Percentiles rank a stretch among this genome's conserved stretches.
These are phyloP conservation scores for Linderniella brevidens DNA, from an alignment of 257 asterid genomes.

Conservation along the genomic window DNA sequence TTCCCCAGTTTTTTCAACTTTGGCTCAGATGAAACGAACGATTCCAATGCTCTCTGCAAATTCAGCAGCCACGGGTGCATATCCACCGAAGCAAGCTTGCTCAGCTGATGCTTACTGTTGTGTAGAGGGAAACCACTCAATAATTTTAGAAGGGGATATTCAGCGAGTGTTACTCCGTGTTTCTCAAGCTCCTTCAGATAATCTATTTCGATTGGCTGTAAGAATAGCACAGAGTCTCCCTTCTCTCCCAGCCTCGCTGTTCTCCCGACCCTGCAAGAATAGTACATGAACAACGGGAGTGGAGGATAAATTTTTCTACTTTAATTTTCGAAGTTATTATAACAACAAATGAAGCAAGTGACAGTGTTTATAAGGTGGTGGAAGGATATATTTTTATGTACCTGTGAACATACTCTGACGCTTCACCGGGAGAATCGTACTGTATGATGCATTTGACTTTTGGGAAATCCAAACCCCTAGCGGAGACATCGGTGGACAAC, in stretches of 20 bases:
- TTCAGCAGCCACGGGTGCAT: constrained; percentile 74
- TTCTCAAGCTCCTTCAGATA: constrained; percentile 67
- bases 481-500: constrained; percentile 82
- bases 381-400: constrained; percentile 13
- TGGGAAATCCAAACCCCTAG: constrained; percentile 97
- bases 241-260: constrained; percentile 89
- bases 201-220: constrained; percentile 70
- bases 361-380: background rate
- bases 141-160: constrained; percentile 64
- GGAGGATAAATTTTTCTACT: background rate
- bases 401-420: constrained; percentile 98
- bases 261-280: constrained; percentile 73
- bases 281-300: background rate
- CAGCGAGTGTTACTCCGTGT: constrained; percentile 56
- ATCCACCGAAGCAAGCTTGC: constrained; percentile 53
- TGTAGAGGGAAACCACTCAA: constrained; percentile 38
- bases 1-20: constrained; percentile 39
- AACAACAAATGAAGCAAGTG: background rate
- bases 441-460: constrained; percentile 87
- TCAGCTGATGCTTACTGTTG: constrained; percentile 25
- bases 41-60: constrained; percentile 71
- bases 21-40: constrained; percentile 44
- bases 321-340: background rate
- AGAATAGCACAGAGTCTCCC: constrained; percentile 65
- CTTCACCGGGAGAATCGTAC: constrained; percentile 98